Percentiles rank a stretch among this genome's conserved stretches.
phyloP scores from a whole-genome alignment of 1,284 basidiomycete genomes.

The Naganishia liquefaciens region DNA sequence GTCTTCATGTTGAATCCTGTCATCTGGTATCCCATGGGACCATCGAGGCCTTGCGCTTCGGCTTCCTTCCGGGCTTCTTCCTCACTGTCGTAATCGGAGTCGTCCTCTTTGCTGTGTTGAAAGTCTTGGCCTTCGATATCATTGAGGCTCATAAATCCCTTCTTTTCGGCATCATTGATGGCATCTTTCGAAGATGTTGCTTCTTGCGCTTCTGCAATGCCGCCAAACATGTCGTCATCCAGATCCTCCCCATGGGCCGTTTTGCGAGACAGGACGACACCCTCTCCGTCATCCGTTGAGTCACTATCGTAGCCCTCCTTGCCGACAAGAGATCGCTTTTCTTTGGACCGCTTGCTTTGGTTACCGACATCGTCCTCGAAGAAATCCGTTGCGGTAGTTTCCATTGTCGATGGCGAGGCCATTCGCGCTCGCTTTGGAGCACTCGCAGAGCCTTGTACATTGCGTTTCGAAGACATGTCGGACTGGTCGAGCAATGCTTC shows the following conservation, averaged over 20 bases:
- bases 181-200: conserved; percentile 33
- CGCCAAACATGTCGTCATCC: conserved; percentile 85
- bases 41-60: conserved; percentile 40
- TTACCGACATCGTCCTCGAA: conserved; percentile 49
- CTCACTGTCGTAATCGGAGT: conserved; percentile 49
- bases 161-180: conserved; percentile 43
- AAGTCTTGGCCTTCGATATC: conserved; percentile 97
- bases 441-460: conserved; percentile 22
- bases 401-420: conserved; percentile 38
- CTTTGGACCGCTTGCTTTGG: conserved; percentile 60
- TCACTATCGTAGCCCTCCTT: conserved; percentile 91
- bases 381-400: conserved; percentile 33
- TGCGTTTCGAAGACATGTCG: conserved; percentile 27
- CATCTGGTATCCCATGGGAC: conserved; percentile 86
- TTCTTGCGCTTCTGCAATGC: conserved; percentile 62
- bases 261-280: conserved; percentile 75
- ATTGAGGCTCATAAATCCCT: conserved; percentile 77
- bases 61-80: conserved; percentile 37
- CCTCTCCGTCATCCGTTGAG: conserved; percentile 79
- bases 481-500: not conserved
- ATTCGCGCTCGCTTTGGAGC: conserved; percentile 75
- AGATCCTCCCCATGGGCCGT: conserved; percentile 60
- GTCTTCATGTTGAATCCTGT: conserved; percentile 98
- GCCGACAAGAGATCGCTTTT: conserved; percentile 66
- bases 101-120: conserved; percentile 67